phyloP scores from a whole-genome alignment of 2,329 filamentous ascomycete species.

The Sclerotinia borealis region DNA sequence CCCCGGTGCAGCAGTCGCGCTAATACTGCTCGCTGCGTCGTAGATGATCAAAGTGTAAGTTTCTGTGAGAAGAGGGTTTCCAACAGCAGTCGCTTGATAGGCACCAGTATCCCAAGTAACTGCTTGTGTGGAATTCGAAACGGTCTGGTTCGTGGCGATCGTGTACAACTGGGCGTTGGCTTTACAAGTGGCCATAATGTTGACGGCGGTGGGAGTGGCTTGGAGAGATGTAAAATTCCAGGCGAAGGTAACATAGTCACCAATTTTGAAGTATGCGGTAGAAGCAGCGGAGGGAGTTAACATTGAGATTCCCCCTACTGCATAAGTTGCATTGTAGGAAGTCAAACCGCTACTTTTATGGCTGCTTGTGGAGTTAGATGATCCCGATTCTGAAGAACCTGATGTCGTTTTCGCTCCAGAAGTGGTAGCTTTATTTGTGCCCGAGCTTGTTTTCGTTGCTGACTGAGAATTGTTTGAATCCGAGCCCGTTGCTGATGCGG shows the following conservation, averaged over 20 bases:
- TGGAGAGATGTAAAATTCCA: conserved; percentile 62
- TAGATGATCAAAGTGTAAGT: conserved; percentile 58
- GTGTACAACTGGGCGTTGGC: conserved; percentile 50
- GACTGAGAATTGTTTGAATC: not conserved
- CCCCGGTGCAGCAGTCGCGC: conserved; percentile 46
- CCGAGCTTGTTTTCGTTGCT: conserved; percentile 7
- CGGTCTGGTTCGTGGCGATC: conserved; percentile 58
- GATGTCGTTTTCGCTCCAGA: conserved; percentile 4
- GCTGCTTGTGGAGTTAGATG: conserved; percentile 1
- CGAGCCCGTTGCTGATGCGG: conserved; percentile 1
- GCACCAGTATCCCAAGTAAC: conserved; percentile 54
- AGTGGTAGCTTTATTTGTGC: conserved; percentile 3
- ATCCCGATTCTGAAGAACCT: not conserved
- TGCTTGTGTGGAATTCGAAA: conserved; percentile 41
- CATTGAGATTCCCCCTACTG: conserved; percentile 48
- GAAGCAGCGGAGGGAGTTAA: conserved; percentile 43
- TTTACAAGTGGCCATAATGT: conserved; percentile 53
- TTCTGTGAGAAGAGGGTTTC: conserved; percentile 43
- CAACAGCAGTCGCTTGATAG: conserved; percentile 40
- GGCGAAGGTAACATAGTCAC: conserved; percentile 51
- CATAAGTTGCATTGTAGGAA: conserved; percentile 40
- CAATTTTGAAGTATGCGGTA: conserved; percentile 53
- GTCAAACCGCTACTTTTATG: conserved; percentile 15
- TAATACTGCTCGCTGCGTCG: conserved; percentile 49
- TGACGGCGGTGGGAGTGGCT: conserved; percentile 52